Evolutionary conservation across 2,329 filamentous ascomycete species (phyloP), one percentile per base, ranked within the genome.

Genomic region (Hortaea werneckii): DNA sequence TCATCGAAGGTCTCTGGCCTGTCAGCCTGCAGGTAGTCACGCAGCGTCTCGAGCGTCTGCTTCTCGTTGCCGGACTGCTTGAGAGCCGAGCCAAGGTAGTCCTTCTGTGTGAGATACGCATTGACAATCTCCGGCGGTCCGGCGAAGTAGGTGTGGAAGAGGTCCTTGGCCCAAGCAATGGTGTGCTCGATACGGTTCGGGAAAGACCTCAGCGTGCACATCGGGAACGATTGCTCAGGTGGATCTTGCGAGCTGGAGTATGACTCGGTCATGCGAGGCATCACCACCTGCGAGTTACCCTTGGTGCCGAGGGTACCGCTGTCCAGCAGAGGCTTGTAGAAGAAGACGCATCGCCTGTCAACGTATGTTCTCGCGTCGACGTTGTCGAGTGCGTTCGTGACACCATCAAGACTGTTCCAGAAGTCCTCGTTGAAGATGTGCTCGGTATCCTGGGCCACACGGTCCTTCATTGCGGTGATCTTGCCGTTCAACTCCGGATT

Each of bases 151-250:
- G 82, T 83, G 70, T 96, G 88, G 69, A 98, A 98, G 54, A 95
- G 78, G 65, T 96, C 92, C 59, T 94, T 87, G 35, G 89, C 83
- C 92, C 92, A 98, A 2, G 92, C 92, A 65, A 98, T 98, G 0
- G 92, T 96, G 67, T 98, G 92, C 70, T 98, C 89, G 59, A 98
- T 98, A 60, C 84, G 84, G 75, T 98, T 98, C 48, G 92, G 92
- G 75, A 98, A 98, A 67, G 89, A 95, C 62, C 87, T 81, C 51
- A 98, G 77, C 5, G 92, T 96, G 67, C 92, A 98, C 89, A 96
- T 96, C 0, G 92, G 92, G 76, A 98, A 96, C 1, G 92, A 94
- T 71, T 95, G 88, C 75, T 98, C 94, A 0, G 92, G 92, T 1
- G 92, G 92, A 65, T 98, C 94, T 65, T 95, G 90, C 13, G 92